Base-by-base conservation (phyloP, 768 basidiomycete genomes). In the Suillus placidus region DNA sequence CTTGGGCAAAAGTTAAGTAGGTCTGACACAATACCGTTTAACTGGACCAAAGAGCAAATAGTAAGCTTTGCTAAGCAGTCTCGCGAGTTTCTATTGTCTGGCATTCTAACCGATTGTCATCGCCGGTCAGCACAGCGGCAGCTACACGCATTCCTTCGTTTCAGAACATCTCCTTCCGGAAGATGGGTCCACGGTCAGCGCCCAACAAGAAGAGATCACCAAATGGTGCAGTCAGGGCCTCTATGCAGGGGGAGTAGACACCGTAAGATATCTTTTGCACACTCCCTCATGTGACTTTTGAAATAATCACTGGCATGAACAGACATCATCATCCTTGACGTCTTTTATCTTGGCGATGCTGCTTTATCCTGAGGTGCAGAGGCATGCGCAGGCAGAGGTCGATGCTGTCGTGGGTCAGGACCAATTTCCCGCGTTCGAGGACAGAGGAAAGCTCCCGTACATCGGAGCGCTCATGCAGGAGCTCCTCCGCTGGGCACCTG, bases 291-390 rank as follows among this genome's bases (percentile, higher is more conserved):
- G 35, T 52, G 30, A 30, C 12, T 54, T 42, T n/a, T 42, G 8
- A 45, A 23, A 34, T 3, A 32, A 43, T 45, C 26, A 3, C 14
- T 43, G 34, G 20, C 8, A 38, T 63, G n/a, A 1, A 1, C 7
- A 65, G 47, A 45, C 8, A 1, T 20, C 34, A n/a, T 10, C 55
- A 52, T 34, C 34, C 26, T 8, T 45, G 7, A 35, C 10, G 35
- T 45, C 32, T 9, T 70, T 72, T 49, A 66, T 66, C 26, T 72
- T 76, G 20, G 77, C 73, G 3, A 77, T 77, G 76, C 67, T 69
- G 23, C 70, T 74, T 54, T 67, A 71, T 55, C 77, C 77, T 3
- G 62, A 47, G 1, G 70, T 72, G n/a, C 67, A 73, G 68, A 67
- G 66, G 55, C 76, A 67, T 47, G 76, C 70, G 0, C 76, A 73